phyloP scores from a whole-genome alignment of 306 rosid species.

The Medicago truncatula region DNA sequence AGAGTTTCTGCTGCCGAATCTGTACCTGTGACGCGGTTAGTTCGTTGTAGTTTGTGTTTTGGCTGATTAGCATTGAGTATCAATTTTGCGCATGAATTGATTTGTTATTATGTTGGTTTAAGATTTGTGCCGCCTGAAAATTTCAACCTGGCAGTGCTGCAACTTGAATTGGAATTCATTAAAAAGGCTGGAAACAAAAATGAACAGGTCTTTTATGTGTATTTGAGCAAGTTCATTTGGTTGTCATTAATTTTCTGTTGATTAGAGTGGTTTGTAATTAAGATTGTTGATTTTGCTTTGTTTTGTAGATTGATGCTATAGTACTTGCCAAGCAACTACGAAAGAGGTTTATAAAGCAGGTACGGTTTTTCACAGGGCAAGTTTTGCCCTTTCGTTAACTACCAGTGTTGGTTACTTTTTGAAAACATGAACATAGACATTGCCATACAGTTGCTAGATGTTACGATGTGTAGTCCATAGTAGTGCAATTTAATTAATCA shows the following conservation, averaged over 20 bases:
- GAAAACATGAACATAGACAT: background rate
- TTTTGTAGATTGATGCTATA: slow-evolving; percentile 88
- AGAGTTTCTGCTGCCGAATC: slow-evolving; percentile 76
- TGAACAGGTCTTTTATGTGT: slow-evolving; percentile 69
- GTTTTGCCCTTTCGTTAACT: slow-evolving; percentile 20
- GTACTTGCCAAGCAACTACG: slow-evolving; percentile 67
- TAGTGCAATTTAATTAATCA: background rate
- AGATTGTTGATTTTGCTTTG: slow-evolving; percentile 24
- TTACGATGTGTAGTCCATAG: slow-evolving; percentile 3
- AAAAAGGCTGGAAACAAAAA: slow-evolving; percentile 67
- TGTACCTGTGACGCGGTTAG: slow-evolving; percentile 63
- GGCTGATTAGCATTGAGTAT: background rate
- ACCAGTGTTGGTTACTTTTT: slow-evolving; percentile 12
- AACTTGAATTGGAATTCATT: slow-evolving; percentile 85
- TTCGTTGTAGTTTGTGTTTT: slow-evolving; percentile 26
- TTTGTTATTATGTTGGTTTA: slow-evolving; percentile 34
- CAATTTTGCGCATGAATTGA: slow-evolving; percentile 21
- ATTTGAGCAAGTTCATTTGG: slow-evolving; percentile 3
- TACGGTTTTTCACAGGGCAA: slow-evolving; percentile 36
- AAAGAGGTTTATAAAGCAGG: slow-evolving; percentile 78
- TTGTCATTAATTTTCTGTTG: slow-evolving; percentile 17
- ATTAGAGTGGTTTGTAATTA: slow-evolving; percentile 16
- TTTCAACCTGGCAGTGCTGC: slow-evolving; percentile 77
- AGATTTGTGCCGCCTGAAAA: slow-evolving; percentile 85
- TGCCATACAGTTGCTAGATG: slow-evolving; percentile 15